phyloP scores from a whole-genome alignment of 176 grass and related monocot genomes.

The Elymus sibiricus region DNA sequence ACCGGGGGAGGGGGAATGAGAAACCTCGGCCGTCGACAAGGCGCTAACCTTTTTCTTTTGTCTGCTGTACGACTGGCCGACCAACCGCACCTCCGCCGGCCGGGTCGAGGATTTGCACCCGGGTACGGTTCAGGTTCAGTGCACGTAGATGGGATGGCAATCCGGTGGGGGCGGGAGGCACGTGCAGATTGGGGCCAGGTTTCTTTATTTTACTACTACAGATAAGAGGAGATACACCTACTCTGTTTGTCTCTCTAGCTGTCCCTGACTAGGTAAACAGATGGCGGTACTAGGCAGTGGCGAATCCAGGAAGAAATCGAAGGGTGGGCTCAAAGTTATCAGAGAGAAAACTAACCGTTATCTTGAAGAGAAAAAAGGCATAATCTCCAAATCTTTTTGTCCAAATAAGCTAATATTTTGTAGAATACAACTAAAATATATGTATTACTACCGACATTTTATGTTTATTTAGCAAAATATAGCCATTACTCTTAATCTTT shows the following conservation, averaged over 20 bases:
- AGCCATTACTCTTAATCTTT: too few relatives aligned
- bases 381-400: too few relatives aligned
- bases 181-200: not conserved
- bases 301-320: too few relatives aligned
- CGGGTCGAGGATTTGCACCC: not conserved
- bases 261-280: not conserved
- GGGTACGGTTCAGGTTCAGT: slow-evolving; percentile 25
- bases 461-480: too few relatives aligned
- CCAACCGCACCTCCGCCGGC: not conserved
- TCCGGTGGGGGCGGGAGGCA: not conserved
- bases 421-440: too few relatives aligned
- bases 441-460: too few relatives aligned
- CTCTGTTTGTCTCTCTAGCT: not conserved
- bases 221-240: slow-evolving; percentile 3
- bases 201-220: not conserved
- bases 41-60: not conserved
- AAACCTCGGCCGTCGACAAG: slow-evolving; percentile 14
- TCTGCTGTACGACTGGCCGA: not conserved
- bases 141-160: not conserved
- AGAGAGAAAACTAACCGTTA: too few relatives aligned
- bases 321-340: too few relatives aligned
- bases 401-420: too few relatives aligned
- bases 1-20: not conserved
- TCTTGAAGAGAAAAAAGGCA: too few relatives aligned
- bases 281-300: not conserved